phyloP scores from a whole-genome alignment of 2,329 filamentous ascomycete species.

The Aureobasidium sp. region DNA sequence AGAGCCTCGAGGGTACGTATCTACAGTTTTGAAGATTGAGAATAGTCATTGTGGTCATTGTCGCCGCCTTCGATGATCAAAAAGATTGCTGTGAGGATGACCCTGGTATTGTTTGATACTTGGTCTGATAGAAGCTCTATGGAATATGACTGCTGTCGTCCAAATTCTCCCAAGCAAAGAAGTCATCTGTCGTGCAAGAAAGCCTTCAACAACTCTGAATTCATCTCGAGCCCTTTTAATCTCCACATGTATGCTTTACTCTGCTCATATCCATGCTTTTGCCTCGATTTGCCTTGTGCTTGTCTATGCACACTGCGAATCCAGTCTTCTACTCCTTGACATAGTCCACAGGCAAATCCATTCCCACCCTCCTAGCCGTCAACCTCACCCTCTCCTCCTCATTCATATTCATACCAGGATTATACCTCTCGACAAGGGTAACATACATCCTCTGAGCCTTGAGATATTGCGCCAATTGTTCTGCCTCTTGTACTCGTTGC shows the following conservation, averaged over 20 bases:
- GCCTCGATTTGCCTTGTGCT: neutral
- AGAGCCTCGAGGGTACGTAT: neutral
- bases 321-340: neutral
- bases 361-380: slow-evolving; percentile 79
- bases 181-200: no score
- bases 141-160: no score
- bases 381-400: slow-evolving; percentile 76
- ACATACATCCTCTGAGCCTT: slow-evolving; percentile 79
- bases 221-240: no score
- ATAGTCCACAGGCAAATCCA: slow-evolving; percentile 62
- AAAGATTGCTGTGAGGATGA: neutral
- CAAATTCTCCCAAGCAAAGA: no score
- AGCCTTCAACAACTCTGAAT: neutral
- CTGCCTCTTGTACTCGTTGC: slow-evolving; percentile 47
- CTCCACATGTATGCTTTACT: no score
- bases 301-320: no score
- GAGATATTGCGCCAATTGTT: slow-evolving; percentile 74
- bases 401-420: slow-evolving; percentile 83
- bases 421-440: slow-evolving; percentile 80
- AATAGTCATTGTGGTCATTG: neutral
- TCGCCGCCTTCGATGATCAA: neutral
- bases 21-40: neutral
- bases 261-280: neutral
- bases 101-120: neutral
- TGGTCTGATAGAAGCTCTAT: no score